Percentiles rank a stretch among this genome's conserved stretches.
These are phyloP conservation scores for Linum usitatissimum DNA, from an alignment of 345 rosid genomes.

Conservation along the genomic window DNA sequence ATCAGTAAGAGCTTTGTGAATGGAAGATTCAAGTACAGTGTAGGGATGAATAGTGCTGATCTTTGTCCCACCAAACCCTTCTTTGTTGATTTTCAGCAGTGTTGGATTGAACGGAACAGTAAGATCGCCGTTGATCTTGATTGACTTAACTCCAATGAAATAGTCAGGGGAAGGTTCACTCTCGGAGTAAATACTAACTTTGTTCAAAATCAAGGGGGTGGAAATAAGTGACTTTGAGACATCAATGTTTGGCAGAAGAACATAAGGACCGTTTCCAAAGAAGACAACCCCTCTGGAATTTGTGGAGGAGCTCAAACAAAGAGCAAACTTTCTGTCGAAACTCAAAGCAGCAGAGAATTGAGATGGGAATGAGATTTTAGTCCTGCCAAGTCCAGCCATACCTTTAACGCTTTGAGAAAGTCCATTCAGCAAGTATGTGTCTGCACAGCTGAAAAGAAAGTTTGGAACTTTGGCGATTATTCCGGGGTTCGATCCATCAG, in stretches of 20 bases:
- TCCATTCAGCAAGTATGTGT: constrained; percentile 34
- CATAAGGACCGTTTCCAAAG: constrained; percentile 50
- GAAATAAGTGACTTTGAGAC: constrained; percentile 34
- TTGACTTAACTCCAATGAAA: constrained; percentile 44
- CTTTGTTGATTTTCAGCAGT: constrained; percentile 27
- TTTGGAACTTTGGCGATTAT: constrained; percentile 21
- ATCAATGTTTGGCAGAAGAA: constrained; percentile 41
- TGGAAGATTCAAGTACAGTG: constrained; percentile 11
- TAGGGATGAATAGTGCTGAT: constrained; percentile 15
- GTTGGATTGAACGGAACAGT: constrained; percentile 29
- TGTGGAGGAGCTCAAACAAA: constrained; percentile 36
- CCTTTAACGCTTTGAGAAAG: constrained; percentile 40
- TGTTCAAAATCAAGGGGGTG: constrained; percentile 51
- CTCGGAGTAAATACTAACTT: constrained; percentile 30
- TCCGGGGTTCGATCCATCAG: constrained; percentile 56
- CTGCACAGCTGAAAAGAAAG: constrained; percentile 37
- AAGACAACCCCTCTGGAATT: constrained; percentile 35
- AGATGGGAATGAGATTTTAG: constrained; percentile 35
- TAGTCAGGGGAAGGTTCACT: constrained; percentile 59
- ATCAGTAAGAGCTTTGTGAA: constrained; percentile 5
- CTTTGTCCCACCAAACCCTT: constrained; percentile 33
- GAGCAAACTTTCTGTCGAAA: constrained; percentile 43
- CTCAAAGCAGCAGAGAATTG: constrained; percentile 47
- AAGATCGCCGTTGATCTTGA: constrained; percentile 24
- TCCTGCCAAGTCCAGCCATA: constrained; percentile 55